Evolutionary conservation across 441 rosid genomes (phyloP).

Genomic region (Kokia cookei): DNA sequence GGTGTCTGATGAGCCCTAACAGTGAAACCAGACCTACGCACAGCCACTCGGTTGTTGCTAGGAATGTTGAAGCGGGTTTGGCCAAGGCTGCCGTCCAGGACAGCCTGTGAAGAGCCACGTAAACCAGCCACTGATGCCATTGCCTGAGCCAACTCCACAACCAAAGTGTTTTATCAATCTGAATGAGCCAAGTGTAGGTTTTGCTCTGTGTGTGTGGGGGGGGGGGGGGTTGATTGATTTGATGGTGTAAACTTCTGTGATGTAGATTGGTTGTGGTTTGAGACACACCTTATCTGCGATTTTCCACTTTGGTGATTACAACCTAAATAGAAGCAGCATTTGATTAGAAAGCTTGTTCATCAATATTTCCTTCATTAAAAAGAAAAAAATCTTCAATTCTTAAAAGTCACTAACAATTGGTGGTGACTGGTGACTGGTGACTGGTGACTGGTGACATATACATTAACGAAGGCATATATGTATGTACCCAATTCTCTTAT

Average conservation of each 20-base stretch:
- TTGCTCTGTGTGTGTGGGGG: neutral
- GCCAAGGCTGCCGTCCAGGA: conserved; percentile 62
- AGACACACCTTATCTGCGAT: conserved; percentile 55
- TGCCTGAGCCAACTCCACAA: conserved; percentile 54
- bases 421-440: no score
- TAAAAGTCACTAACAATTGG: no score
- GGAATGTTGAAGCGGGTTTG: conserved; percentile 45
- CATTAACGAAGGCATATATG: no score
- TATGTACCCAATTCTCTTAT: no score
- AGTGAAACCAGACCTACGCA: conserved; percentile 26
- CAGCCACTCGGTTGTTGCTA: conserved; percentile 19
- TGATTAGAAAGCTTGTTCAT: no score
- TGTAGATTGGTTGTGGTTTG: conserved; percentile 25
- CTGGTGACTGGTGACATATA: no score
- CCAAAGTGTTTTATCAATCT: neutral
- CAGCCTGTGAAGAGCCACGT: conserved; percentile 57
- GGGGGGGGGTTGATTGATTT: neutral
- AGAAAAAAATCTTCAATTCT: no score
- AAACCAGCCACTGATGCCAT: conserved; percentile 77
- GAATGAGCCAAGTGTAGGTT: neutral
- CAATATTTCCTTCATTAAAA: no score
- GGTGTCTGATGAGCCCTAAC: conserved; percentile 50
- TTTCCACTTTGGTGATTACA: conserved; percentile 12
- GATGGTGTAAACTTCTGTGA: conserved; percentile 23
- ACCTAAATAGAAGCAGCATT: no score